A percentile compares a stretch with the other conserved stretches of the same genome.
Evolutionary conservation across 192 early-diverging fungal species (phyloP).

Genomic region (Neocallimastix lanati): DNA sequence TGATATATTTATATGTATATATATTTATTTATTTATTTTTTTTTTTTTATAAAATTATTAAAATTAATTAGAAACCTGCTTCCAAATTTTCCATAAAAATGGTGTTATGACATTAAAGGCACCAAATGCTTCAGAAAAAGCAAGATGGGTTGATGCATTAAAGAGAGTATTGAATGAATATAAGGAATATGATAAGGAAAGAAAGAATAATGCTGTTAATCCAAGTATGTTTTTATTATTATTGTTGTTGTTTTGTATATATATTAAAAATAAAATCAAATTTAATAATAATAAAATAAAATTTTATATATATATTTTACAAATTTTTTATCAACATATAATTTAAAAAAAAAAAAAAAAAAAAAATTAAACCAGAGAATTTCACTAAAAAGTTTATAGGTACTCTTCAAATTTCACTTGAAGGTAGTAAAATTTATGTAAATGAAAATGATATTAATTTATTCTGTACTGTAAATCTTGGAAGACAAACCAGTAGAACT

Average conservation of each 20-base stretch:
- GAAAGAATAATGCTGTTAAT: background rate
- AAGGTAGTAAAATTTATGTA: background rate
- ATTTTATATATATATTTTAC: too few relatives aligned
- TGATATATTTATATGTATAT: background rate
- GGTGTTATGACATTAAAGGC: conserved; percentile 32
- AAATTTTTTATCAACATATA: too few relatives aligned
- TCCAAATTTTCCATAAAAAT: conserved; percentile 37
- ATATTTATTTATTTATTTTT: conserved; percentile 7
- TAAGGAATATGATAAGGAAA: background rate
- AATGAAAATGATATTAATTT: background rate
- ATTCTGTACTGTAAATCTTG: background rate
- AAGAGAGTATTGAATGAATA: background rate
- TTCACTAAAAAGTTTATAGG: background rate
- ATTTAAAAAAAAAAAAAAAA: too few relatives aligned
- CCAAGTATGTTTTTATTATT: background rate
- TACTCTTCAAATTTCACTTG: background rate
- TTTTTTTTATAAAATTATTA: conserved; percentile 13
- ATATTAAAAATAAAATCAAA: too few relatives aligned
- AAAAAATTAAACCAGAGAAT: background rate
- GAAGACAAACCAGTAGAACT: background rate
- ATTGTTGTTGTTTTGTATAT: too few relatives aligned
- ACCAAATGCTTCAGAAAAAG: conserved; percentile 24
- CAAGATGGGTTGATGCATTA: conserved; percentile 27
- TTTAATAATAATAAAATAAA: too few relatives aligned
- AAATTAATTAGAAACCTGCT: conserved; percentile 24